Evolutionary conservation across 805 yeast species (phyloP).

Genomic region (Wickerhamomyces bisporus): DNA sequence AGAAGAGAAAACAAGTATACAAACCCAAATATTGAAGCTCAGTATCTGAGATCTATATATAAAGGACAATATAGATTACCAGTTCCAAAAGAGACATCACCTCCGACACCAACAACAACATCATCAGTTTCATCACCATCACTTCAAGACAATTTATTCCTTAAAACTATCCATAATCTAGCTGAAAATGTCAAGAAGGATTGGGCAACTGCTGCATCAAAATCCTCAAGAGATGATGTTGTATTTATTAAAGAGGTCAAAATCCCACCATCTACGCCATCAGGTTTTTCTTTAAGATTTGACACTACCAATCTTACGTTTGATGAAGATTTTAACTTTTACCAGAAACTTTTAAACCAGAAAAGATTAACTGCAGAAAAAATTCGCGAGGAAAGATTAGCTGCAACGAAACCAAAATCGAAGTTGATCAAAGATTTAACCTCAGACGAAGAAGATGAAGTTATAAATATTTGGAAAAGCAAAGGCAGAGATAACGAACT

Average conservation of each 20-base stretch:
- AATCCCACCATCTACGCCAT: slow-evolving; percentile 16
- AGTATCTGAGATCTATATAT: slow-evolving; percentile 28
- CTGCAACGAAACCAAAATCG: slow-evolving; percentile 16
- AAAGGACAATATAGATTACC: slow-evolving; percentile 33
- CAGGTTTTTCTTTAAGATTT: slow-evolving; percentile 17
- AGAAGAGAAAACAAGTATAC: slow-evolving; percentile 16
- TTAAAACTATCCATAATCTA: slow-evolving; percentile 1
- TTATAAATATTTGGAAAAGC: slow-evolving; percentile 25
- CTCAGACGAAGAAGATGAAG: slow-evolving; percentile 18
- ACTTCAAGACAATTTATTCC: slow-evolving; percentile 1
- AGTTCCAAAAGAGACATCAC: slow-evolving; percentile 10
- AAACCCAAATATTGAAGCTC: slow-evolving; percentile 17
- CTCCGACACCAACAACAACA: slow-evolving; percentile 20
- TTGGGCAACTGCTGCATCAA: slow-evolving; percentile 1
- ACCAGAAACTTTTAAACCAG: slow-evolving; percentile 39
- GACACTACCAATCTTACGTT: slow-evolving; percentile 26
- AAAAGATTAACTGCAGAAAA: slow-evolving; percentile 32
- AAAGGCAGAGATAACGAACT: slow-evolving; percentile 21
- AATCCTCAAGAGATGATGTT: slow-evolving; percentile 8
- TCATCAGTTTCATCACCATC: slow-evolving; percentile 14
- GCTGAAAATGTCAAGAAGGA: slow-evolving; percentile 4
- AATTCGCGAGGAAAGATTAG: slow-evolving; percentile 31
- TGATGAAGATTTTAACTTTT: slow-evolving; percentile 35
- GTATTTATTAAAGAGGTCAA: slow-evolving; percentile 17
- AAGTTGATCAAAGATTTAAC: slow-evolving; percentile 24